phyloP scores from a whole-genome alignment of 805 yeast genomes.

The Isabelozyma heimii region DNA sequence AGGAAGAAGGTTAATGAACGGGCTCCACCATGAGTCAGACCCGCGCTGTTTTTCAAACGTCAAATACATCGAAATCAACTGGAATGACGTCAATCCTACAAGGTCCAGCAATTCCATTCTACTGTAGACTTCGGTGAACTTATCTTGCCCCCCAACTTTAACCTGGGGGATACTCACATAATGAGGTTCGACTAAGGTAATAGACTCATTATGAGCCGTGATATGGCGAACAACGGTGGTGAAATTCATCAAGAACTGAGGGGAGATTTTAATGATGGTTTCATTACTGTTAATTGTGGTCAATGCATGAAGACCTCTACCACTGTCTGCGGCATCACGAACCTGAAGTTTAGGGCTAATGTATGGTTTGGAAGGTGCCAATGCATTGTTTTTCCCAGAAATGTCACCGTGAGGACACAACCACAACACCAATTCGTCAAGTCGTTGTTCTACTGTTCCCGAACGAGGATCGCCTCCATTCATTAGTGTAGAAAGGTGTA shows the following conservation, averaged over 20 bases:
- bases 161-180: constrained; percentile 18
- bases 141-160: constrained; percentile 11
- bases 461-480: neutral
- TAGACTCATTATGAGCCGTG: constrained; percentile 39
- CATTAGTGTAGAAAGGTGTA: neutral
- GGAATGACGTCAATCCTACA: constrained; percentile 53
- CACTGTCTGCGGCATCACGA: constrained; percentile 32
- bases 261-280: constrained; percentile 55
- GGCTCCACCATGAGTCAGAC: constrained; percentile 57
- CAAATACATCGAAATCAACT: constrained; percentile 51
- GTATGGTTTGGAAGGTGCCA: neutral
- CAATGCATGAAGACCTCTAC: constrained; percentile 60
- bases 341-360: neutral
- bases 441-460: neutral
- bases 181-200: constrained; percentile 21
- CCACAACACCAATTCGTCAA: neutral
- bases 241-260: constrained; percentile 55
- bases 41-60: constrained; percentile 42
- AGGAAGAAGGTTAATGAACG: constrained; percentile 69
- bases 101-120: constrained; percentile 31
- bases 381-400: neutral
- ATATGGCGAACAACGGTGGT: constrained; percentile 45
- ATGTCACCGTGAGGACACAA: neutral
- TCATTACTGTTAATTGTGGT: constrained; percentile 38
- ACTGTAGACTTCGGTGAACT: constrained; percentile 29